Evolutionary conservation across 371 early-diverging fungal genomes (phyloP).

Genomic region (Mucor circinelloides): DNA sequence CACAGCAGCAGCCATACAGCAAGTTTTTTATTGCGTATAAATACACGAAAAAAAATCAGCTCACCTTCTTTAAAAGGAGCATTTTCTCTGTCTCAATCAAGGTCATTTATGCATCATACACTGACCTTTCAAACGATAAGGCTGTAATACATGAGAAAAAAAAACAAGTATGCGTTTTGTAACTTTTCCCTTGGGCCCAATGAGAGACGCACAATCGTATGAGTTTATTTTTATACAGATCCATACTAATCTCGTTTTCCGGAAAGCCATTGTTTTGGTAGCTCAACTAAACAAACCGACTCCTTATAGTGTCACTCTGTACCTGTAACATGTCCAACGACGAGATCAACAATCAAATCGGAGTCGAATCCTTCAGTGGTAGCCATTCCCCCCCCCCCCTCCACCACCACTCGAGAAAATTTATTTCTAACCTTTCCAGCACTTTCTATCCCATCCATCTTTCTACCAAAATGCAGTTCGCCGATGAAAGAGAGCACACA

Average conservation of each 20-base stretch:
- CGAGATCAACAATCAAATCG: not conserved
- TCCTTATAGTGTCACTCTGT: not conserved
- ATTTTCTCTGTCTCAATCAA: not conserved
- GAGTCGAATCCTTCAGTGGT: not conserved
- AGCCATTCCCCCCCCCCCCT: too few relatives aligned
- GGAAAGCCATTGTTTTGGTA: not conserved
- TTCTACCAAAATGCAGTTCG: slow-evolving; percentile 4
- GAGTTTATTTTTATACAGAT: not conserved
- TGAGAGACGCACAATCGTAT: not conserved
- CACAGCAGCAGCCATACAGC: not conserved
- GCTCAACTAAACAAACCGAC: not conserved
- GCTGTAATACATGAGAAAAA: slow-evolving; percentile 1
- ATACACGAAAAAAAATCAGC: slow-evolving; percentile 10
- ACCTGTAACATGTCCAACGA: not conserved
- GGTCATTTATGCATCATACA: not conserved
- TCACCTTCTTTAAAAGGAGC: not conserved
- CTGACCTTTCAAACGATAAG: not conserved
- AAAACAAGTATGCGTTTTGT: not conserved
- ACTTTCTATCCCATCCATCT: not conserved
- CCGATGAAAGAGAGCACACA: slow-evolving; percentile 62
- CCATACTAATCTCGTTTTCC: not conserved
- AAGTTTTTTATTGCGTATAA: not conserved
- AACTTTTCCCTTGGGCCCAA: not conserved
- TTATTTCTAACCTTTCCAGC: not conserved
- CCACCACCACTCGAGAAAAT: too few relatives aligned